These are phyloP conservation scores for Yarrowia alimentaria DNA, from an alignment of 805 yeast species.

Conservation along the genomic window DNA sequence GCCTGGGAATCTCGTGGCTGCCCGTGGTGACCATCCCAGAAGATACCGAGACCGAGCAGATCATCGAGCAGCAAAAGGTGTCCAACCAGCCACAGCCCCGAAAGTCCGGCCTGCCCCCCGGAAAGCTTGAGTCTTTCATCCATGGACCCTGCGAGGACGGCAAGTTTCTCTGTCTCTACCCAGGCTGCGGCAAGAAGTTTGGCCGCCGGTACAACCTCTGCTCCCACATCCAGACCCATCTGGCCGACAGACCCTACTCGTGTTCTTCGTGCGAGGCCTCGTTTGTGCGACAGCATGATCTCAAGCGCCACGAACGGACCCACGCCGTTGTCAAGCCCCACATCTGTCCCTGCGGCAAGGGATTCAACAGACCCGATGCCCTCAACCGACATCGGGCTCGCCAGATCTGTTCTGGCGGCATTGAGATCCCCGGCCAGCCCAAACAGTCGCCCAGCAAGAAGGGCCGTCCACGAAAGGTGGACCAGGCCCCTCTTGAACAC, in stretches of 20 bases:
- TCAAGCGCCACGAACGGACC: slow-evolving; percentile 83
- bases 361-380: slow-evolving; percentile 87
- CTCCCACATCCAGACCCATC: slow-evolving; percentile 94
- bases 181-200: slow-evolving; percentile 78
- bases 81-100: slow-evolving; percentile 39
- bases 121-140: slow-evolving; percentile 80
- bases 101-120: slow-evolving; percentile 75
- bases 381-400: slow-evolving; percentile 75
- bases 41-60: slow-evolving; percentile 37
- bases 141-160: slow-evolving; percentile 74
- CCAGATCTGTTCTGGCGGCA: slow-evolving; percentile 78
- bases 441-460: slow-evolving; percentile 41
- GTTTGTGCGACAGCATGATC: slow-evolving; percentile 94
- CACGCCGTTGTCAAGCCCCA: slow-evolving; percentile 69
- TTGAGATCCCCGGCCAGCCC: slow-evolving; percentile 29
- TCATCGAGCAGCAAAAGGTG: slow-evolving; percentile 34
- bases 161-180: slow-evolving; percentile 69
- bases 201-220: slow-evolving; percentile 87
- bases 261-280: slow-evolving; percentile 75
- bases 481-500: slow-evolving; percentile 14
- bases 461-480: slow-evolving; percentile 41
- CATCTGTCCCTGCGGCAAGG: slow-evolving; percentile 90
- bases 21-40: slow-evolving; percentile 41
- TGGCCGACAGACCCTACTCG: slow-evolving; percentile 87
- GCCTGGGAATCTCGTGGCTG: slow-evolving; percentile 38